A percentile compares a stretch with the other conserved stretches of the same genome.
phyloP scores from a whole-genome alignment of 108 stramenopile species.

The Skeletonema potamos region DNA sequence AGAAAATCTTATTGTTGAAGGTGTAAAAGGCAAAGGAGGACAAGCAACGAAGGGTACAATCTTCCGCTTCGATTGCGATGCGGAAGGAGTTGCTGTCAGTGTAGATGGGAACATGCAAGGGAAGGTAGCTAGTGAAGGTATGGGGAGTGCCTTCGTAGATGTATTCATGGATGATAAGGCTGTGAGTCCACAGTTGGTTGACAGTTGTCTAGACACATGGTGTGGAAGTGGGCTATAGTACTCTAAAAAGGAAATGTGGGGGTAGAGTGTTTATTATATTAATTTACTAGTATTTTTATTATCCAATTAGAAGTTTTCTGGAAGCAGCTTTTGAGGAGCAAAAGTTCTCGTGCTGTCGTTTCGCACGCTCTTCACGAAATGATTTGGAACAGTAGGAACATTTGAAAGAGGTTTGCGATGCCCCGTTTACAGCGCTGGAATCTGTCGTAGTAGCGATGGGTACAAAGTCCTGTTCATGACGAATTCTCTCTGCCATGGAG shows the following conservation, averaged over 20 bases:
- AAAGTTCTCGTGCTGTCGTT: slow-evolving; percentile 71
- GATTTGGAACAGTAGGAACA: slow-evolving; percentile 51
- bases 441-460: not conserved
- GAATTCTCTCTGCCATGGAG: not conserved
- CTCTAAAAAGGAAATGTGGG: not conserved
- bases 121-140: not conserved
- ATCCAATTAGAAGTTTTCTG: not conserved
- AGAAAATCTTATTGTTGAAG: not conserved
- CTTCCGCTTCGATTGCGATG: not conserved
- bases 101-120: not conserved
- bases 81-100: not conserved
- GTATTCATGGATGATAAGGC: not conserved
- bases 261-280: not conserved
- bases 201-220: not conserved
- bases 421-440: not conserved
- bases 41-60: not conserved
- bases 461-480: slow-evolving; percentile 12
- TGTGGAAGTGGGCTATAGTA: not conserved
- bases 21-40: not conserved
- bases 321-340: slow-evolving; percentile 17
- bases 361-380: slow-evolving; percentile 56
- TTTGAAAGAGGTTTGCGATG: not conserved
- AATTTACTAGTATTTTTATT: not conserved
- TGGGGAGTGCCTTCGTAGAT: not conserved
- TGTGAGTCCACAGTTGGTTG: not conserved